Percentiles rank a stretch among this genome's conserved stretches.
These are phyloP conservation scores for Penstemon barbatus DNA, from an alignment of 257 asterid genomes.

Conservation along the genomic window DNA sequence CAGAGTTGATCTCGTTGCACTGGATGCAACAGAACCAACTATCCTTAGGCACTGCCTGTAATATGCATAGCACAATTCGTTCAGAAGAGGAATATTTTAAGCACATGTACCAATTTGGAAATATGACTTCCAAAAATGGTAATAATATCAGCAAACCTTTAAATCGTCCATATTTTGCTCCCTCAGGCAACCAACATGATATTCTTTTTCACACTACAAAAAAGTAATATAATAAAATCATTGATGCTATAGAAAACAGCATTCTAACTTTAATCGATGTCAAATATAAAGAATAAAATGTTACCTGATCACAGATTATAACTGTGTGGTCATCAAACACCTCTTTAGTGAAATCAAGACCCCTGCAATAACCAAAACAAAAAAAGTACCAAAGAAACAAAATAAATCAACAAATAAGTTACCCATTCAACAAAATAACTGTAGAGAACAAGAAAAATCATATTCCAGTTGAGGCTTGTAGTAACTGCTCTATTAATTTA, in stretches of 20 bases:
- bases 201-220: conserved; percentile 86
- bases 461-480: conserved; percentile 8
- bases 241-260: conserved; percentile 19
- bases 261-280: conserved; percentile 12
- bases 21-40: conserved; percentile 83
- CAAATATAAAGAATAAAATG: not conserved
- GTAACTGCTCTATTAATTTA: not conserved
- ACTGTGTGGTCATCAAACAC: conserved; percentile 70
- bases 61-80: conserved; percentile 18
- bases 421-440: not conserved
- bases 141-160: conserved; percentile 45
- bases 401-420: not conserved
- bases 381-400: conserved; percentile 10
- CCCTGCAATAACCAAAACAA: conserved; percentile 47
- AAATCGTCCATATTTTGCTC: conserved; percentile 67
- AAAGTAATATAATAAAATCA: conserved; percentile 16
- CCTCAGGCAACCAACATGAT: conserved; percentile 83
- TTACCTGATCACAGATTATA: conserved; percentile 92
- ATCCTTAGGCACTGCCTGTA: conserved; percentile 73
- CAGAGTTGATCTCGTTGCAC: conserved; percentile 54
- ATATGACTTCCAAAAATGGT: not conserved
- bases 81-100: conserved; percentile 7
- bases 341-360: conserved; percentile 58
- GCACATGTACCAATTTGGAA: conserved; percentile 5
- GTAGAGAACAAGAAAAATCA: not conserved